Evolutionary conservation across 1,139 yeast genomes (phyloP), one percentile per base, ranked within the genome.

Genomic region (Magnusiomyces tetraspermus): DNA sequence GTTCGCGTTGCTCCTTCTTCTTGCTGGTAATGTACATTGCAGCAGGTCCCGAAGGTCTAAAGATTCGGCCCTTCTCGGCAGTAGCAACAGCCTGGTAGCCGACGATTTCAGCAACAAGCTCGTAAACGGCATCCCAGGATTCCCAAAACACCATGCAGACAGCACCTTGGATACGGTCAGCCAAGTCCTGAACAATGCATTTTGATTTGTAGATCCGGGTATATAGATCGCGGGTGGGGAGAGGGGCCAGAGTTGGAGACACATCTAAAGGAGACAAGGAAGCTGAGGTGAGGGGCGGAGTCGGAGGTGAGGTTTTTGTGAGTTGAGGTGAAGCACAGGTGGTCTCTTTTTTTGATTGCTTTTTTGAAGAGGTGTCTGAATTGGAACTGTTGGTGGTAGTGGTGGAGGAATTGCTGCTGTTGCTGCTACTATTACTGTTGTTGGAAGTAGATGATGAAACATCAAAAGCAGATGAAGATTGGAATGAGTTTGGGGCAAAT

Each of bases 81-180:
- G 52, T 55, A 41, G 60, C 59, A 55, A 66, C 58, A 30, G 54
- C 61, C 17, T 60, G 61, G 40, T 61, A 62, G 3, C 69, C 68
- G 1, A 62, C 64, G 37, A 66, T 61, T 21, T 62, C 65, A 31
- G 64, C 65, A 41, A 66, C 55, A 22, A 65, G 58, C 46, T 64
- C 61, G 52, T 62, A 66, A 23, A 61, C 58, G 41, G 61, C 67
- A 49, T 66, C 69, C 69, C 69, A 66, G 51, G 64, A 62, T 48
- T 65, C 68, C 69, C 69, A 66, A 55, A 66, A 66, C 38, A 65
- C 69, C 52, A 61, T 60, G 57, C 68, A 64, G 17, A 65, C 63
- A 26, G 68, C 68, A 40, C 69, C 69, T 48, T 66, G 69, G 28
- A 64, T 59, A 10, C 69, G 57, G 51, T 66, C 67, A 10, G 65